phyloP scores from a whole-genome alignment of 2,329 filamentous ascomycete species.

The Cladosporium cucumerinum region DNA sequence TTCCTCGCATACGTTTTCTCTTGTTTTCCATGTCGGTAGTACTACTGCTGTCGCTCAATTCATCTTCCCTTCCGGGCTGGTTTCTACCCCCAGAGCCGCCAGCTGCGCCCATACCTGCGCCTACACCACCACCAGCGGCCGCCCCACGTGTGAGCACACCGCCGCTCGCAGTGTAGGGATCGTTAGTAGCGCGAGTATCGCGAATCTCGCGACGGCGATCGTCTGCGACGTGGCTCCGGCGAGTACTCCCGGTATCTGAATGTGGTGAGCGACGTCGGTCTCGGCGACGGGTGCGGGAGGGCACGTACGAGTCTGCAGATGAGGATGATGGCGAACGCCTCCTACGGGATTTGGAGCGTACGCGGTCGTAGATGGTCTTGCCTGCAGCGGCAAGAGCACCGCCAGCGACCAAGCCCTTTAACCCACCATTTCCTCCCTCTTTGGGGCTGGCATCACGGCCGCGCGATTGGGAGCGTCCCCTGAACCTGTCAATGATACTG shows the following conservation, averaged over 20 bases:
- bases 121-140: slow-evolving; percentile 37
- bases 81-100: slow-evolving; percentile 18
- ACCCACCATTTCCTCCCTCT: slow-evolving; percentile 42
- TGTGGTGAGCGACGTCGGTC: slow-evolving; percentile 37
- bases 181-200: slow-evolving; percentile 35
- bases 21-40: slow-evolving; percentile 57
- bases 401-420: slow-evolving; percentile 48
- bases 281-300: slow-evolving; percentile 45
- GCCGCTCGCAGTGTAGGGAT: slow-evolving; percentile 39
- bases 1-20: slow-evolving; percentile 63
- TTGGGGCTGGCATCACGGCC: slow-evolving; percentile 33
- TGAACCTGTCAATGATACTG: slow-evolving; percentile 48
- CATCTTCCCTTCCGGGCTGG: slow-evolving; percentile 19
- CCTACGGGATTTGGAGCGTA: slow-evolving; percentile 52
- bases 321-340: slow-evolving; percentile 45
- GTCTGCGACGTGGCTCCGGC: slow-evolving; percentile 33
- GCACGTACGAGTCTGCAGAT: slow-evolving; percentile 52
- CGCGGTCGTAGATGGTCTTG: slow-evolving; percentile 54
- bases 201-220: slow-evolving; percentile 31
- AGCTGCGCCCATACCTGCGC: slow-evolving; percentile 24
- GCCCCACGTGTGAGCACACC: slow-evolving; percentile 41
- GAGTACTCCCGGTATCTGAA: slow-evolving; percentile 40
- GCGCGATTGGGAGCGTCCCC: slow-evolving; percentile 52
- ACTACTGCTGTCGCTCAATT: slow-evolving; percentile 34
- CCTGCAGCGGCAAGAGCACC: slow-evolving; percentile 50